phyloP scores from a whole-genome alignment of 352 stramenopile genomes.

The Globisporangium perplexum region DNA sequence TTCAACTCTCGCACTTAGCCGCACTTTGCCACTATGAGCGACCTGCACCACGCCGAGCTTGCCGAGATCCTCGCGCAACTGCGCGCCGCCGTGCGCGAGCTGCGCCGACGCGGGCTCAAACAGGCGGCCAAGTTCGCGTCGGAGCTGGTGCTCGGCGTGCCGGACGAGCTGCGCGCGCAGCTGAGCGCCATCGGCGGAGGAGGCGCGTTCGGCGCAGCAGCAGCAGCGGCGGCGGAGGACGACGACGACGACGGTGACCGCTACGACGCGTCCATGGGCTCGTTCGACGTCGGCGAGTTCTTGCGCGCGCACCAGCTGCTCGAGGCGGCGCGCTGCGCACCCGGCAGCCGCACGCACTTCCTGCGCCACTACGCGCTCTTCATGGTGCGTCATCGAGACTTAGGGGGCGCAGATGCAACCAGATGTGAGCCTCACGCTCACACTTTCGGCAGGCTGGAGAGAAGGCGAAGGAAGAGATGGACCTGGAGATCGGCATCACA shows the following conservation, averaged over 20 bases:
- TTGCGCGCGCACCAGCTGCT: constrained; percentile 69
- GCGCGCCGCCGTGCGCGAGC: constrained; percentile 36
- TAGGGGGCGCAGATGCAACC: too few relatives aligned
- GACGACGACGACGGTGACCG: constrained; percentile 21
- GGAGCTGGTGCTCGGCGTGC: constrained; percentile 70
- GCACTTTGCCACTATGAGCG: constrained; percentile 1
- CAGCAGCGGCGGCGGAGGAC: background rate
- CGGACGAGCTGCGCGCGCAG: constrained; percentile 23
- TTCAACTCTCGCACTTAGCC: background rate
- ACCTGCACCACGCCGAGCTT: constrained; percentile 13
- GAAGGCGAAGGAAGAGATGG: constrained; percentile 76
- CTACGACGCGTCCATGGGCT: constrained; percentile 62
- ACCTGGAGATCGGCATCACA: constrained; percentile 63
- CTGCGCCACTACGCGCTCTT: constrained; percentile 76
- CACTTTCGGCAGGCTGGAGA: constrained; percentile 47
- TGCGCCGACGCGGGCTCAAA: constrained; percentile 56
- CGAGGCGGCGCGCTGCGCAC: background rate
- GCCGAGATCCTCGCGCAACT: constrained; percentile 39
- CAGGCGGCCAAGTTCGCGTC: constrained; percentile 66
- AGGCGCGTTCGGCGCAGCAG: constrained; percentile 3
- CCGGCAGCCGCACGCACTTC: constrained; percentile 38
- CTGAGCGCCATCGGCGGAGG: constrained; percentile 22
- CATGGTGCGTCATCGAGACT: constrained; percentile 35
- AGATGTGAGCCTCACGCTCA: background rate
- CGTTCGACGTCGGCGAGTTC: constrained; percentile 70